phyloP scores from a whole-genome alignment of 2,329 filamentous ascomycete species.

The Botrytis fragariae region DNA sequence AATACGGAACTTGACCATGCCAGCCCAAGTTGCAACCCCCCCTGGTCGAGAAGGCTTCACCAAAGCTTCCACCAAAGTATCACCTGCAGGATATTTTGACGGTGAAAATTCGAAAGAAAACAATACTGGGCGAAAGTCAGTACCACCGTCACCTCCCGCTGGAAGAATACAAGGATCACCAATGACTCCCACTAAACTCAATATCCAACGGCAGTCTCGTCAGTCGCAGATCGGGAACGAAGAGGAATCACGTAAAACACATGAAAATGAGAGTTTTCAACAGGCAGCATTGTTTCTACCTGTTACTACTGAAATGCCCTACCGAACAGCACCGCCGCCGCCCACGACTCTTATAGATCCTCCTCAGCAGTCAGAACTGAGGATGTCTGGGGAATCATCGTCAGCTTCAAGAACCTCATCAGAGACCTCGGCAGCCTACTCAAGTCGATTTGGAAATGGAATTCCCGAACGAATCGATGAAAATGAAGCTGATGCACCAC shows the following conservation, averaged over 20 bases:
- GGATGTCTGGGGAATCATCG: slow-evolving; percentile 2
- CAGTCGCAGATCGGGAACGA: slow-evolving; percentile 51
- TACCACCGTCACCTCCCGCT: slow-evolving; percentile 30
- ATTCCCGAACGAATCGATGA: slow-evolving; percentile 30
- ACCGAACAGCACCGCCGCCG: slow-evolving; percentile 29
- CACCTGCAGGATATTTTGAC: slow-evolving; percentile 20
- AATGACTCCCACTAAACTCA: slow-evolving; percentile 55
- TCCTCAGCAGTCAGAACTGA: slow-evolving; percentile 36
- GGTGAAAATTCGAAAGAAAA: slow-evolving; percentile 30
- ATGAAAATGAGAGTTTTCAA: slow-evolving; percentile 23
- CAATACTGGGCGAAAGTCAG: slow-evolving; percentile 28
- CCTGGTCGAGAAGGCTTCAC: slow-evolving; percentile 25
- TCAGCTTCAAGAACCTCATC: slow-evolving; percentile 23
- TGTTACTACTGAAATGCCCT: slow-evolving; percentile 32
- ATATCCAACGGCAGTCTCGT: slow-evolving; percentile 50
- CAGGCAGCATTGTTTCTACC: slow-evolving; percentile 28
- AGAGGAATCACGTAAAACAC: slow-evolving; percentile 11
- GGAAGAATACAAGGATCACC: slow-evolving; percentile 50
- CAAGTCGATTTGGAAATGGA: slow-evolving; percentile 10
- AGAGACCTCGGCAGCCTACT: slow-evolving; percentile 25
- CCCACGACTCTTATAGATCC: slow-evolving; percentile 27
- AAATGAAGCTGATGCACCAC: slow-evolving; percentile 23
- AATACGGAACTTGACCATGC: neutral
- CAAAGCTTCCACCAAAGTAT: slow-evolving; percentile 19
- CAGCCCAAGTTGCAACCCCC: slow-evolving; percentile 28